Base-by-base conservation (phyloP, 1,284 basidiomycete species). In the Erythrobasidium hasegawianum region DNA sequence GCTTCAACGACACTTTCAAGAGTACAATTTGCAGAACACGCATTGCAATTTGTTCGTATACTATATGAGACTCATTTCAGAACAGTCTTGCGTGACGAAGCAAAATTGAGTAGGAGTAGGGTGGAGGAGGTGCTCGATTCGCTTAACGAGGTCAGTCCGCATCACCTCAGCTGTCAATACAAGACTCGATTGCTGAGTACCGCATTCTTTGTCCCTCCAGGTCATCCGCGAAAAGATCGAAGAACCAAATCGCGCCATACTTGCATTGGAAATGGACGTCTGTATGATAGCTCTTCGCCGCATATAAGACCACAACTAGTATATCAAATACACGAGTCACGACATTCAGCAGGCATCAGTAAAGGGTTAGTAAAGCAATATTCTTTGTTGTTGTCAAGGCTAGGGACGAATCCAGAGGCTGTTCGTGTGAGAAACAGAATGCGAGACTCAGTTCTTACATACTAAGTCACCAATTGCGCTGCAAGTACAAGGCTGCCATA, bases 31-130 rank as follows among this genome's bases (percentile, higher is more conserved):
- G 71, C 76, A 24, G 78, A 78, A 50, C 76, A 78, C 68, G 66
- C 74, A 65, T 64, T 75, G 40, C 70, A 75, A 68, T 74, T 79
- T 27, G 74, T 78, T 71, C 78, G 77, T 70, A 76, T 77, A 56
- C 70, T 79, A n/a, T 79, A 77, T 73, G 78, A 79, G 65, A 68
- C 70, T 38, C 77, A 78, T 65, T 76, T 78, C 70, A 72, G 78
- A 1, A 59, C 64, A 16, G 72, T 78, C 39, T 69, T 79, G 27
- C 71, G 75, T 8, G 77, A 78, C 33, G 70, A 73, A 49, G 76
- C 75, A n/a, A 75, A 76, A 59, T 71, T 78, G 18, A 75, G 73
- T 64, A 73, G 78, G 26, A 77, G 76, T 16, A 75, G 77, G 2
- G 72, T 73, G 43, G 78, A 78, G 57, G 77, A 76, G 62, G 71